Conservation (phyloP, 2,329 filamentous ascomycete species). For the Sporothrix brunneoviolacea region DNA sequence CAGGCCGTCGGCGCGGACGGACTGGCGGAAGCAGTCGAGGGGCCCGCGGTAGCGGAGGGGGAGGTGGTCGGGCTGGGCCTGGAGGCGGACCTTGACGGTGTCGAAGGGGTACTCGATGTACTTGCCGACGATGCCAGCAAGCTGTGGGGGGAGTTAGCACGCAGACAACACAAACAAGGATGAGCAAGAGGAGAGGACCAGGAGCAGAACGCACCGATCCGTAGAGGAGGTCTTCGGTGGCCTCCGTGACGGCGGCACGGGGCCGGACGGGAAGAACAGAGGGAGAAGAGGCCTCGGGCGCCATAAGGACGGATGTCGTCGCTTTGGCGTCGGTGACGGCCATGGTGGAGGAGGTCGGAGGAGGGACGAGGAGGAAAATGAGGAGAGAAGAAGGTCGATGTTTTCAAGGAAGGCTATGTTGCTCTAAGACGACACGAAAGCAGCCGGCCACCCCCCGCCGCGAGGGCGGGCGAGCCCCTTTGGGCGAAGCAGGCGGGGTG, state of each 20-base stretch:
- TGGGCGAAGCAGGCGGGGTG: conserved; percentile 5
- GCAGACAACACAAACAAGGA: neutral
- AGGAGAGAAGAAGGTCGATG: neutral
- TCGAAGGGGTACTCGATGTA: conserved; percentile 98
- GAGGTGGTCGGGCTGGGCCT: conserved; percentile 83
- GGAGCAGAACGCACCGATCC: conserved; percentile 59
- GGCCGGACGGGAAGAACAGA: conserved; percentile 20
- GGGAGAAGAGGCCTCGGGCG: neutral
- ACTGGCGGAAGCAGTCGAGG: conserved; percentile 87
- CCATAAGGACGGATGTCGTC: neutral
- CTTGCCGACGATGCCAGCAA: conserved; percentile 83
- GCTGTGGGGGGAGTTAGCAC: conserved; percentile 36
- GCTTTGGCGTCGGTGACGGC: conserved; percentile 2
- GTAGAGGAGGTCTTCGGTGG: conserved; percentile 78
- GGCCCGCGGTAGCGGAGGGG: conserved; percentile 80
- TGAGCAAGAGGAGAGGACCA: neutral
- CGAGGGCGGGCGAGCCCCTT: conserved; percentile 16
- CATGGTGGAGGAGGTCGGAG: neutral
- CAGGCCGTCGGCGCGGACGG: conserved; percentile 71
- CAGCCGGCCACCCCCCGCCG: conserved; percentile 14
- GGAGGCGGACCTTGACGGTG: conserved; percentile 93
- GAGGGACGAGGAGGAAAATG: neutral
- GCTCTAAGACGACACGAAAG: too few relatives aligned
- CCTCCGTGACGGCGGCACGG: conserved; percentile 50
- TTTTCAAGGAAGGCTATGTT: neutral